A percentile compares a stretch with the other conserved stretches of the same genome.
Evolutionary conservation across 176 grass and related monocot genomes (phyloP).

Genomic region (Coix lacrymajobi): DNA sequence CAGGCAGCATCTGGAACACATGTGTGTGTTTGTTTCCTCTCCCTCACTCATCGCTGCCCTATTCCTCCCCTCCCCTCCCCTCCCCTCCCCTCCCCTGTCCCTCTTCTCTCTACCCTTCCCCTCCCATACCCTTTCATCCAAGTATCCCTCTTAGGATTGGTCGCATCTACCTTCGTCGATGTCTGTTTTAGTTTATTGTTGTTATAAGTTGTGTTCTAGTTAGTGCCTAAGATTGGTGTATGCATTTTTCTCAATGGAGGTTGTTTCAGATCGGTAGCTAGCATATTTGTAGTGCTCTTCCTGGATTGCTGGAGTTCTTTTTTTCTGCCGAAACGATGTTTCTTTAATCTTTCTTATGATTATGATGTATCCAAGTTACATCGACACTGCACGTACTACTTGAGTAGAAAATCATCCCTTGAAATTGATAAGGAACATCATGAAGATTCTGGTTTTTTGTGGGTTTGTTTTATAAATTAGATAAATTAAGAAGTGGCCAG

Average conservation of each 20-base stretch:
- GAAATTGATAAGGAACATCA: not conserved
- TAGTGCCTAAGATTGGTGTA: conserved; percentile 13
- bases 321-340: not conserved
- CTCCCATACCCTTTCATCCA: not conserved
- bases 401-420: not conserved
- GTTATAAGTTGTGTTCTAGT: not conserved
- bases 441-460: not conserved
- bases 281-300: not conserved
- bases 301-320: not conserved
- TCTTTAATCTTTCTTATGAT: not conserved
- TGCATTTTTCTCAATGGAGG: not conserved
- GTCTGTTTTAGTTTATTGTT: not conserved
- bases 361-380: not conserved
- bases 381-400: not conserved
- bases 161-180: not conserved
- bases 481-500: not conserved
- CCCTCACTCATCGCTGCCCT: conserved; percentile 58
- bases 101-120: not conserved
- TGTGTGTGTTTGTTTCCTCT: conserved; percentile 86
- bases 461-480: not conserved
- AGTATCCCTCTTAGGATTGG: not conserved
- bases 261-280: not conserved
- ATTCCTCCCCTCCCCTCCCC: conserved; percentile 15
- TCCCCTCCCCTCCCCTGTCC: not conserved
- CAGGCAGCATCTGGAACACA: conserved; percentile 74